phyloP scores from a whole-genome alignment of 2,329 filamentous ascomycete genomes.

The Colletotrichum sp. region DNA sequence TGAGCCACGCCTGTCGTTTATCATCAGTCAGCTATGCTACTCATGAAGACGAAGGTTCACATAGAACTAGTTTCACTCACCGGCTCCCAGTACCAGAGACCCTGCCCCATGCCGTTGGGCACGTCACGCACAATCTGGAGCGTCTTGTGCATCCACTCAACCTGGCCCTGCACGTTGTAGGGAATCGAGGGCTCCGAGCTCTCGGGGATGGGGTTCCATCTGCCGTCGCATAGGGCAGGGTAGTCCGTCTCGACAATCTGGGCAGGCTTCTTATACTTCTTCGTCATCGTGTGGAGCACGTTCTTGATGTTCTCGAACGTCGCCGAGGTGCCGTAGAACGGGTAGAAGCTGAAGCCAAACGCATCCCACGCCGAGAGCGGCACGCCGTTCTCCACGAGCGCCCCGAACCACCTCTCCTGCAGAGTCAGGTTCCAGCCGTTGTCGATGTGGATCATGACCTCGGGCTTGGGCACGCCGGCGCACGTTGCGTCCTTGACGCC shows the following conservation, averaged over 20 bases:
- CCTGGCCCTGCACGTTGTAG: conserved; percentile 11
- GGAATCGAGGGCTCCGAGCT: conserved; percentile 15
- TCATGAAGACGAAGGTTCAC: not conserved
- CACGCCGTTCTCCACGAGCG: conserved; percentile 14
- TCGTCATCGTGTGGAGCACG: not conserved
- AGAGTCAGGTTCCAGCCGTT: conserved; percentile 20
- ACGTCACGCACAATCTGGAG: conserved; percentile 2
- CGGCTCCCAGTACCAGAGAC: conserved; percentile 14
- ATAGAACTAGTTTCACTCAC: not conserved
- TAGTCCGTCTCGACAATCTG: conserved; percentile 20
- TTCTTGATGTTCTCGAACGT: conserved; percentile 12
- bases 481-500: conserved; percentile 12
- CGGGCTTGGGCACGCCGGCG: conserved; percentile 22
- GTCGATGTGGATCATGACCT: conserved; percentile 20
- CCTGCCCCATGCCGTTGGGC: conserved; percentile 5
- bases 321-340: conserved; percentile 16
- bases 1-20: not conserved
- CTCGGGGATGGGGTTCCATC: conserved; percentile 13
- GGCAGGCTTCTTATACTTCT: conserved; percentile 14
- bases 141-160: conserved; percentile 3
- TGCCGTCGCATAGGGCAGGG: conserved; percentile 14
- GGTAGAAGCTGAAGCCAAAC: conserved; percentile 17
- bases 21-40: not conserved
- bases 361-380: conserved; percentile 13
- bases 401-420: conserved; percentile 16